Evolutionary conservation across 2,329 filamentous ascomycete species (phyloP), one percentile per base, ranked within the genome.

Genomic region (Epicoccum sorghinum): DNA sequence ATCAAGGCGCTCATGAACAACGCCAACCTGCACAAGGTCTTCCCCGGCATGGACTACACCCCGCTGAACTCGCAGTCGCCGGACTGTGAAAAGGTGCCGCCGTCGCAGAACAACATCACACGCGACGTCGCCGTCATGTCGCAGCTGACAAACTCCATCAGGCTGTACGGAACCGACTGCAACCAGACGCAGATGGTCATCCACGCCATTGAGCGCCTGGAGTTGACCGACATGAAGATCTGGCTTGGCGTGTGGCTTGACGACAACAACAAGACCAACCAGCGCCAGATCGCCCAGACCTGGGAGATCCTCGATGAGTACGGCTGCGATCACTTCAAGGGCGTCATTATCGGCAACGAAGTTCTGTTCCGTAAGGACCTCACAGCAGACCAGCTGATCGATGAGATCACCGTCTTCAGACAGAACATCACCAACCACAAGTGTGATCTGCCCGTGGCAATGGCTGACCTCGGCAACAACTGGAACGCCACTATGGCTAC

Each of bases 201-300:
- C 7, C 88, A 95, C 66, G 88, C 93, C 18, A 88, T 98, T 64
- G 81, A 90, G 52, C 83, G 83, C 45, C 82, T 98, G 10, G 81
- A 88, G 47, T 78, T 97, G 64, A 82, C 89, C 49, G 81, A 84
- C 52, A 86, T 96, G 79, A 96, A 96, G 74, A 81, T 98, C 58
- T 98, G 93, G 93, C 80, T 98, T 39, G 93, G 93, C 13, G 93
- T 98, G 3, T 97, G 93, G 91, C 88, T 96, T 58, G 92, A 95
- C 70, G 82, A 79, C 51, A 96, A 97, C 74, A 74, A 79, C 7
- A 96, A 91, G 0, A 96, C 93, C 53, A 96, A 95, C 68, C 78
- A 82, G 14, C 88, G 93, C 6, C 93, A 98, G 71, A 79, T 98
- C 3, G 71, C 80, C 1, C 89, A 96, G 67, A 91, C 97, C 82